phyloP scores from a whole-genome alignment of 2,329 filamentous ascomycete genomes.

The Xylaria sp. region DNA sequence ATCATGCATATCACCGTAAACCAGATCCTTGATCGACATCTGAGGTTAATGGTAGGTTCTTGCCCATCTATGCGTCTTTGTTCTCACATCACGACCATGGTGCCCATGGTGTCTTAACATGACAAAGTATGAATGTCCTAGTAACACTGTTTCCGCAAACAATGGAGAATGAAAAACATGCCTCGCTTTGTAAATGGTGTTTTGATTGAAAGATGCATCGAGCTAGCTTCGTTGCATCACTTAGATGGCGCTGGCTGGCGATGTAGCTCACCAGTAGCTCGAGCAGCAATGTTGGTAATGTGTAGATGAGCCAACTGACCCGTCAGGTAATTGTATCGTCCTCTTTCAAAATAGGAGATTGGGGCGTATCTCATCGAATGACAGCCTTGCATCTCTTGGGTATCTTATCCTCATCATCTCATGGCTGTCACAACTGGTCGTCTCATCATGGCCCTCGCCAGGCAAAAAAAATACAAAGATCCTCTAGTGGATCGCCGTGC shows the following conservation, averaged over 20 bases:
- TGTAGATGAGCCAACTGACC: slow-evolving; percentile 6
- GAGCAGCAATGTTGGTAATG: slow-evolving; percentile 14
- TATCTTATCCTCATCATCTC: slow-evolving; percentile 31
- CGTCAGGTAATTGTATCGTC: not conserved
- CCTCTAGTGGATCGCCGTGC: slow-evolving; percentile 33
- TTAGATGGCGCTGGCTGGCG: slow-evolving; percentile 15
- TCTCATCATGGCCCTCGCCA: slow-evolving; percentile 17
- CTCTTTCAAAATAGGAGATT: slow-evolving; percentile 9
- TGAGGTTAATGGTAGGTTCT: not conserved
- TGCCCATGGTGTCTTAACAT: slow-evolving; percentile 34
- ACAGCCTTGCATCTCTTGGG: slow-evolving; percentile 20
- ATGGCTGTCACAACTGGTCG: slow-evolving; percentile 22
- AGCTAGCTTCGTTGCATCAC: slow-evolving; percentile 36
- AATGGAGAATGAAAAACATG: slow-evolving; percentile 38
- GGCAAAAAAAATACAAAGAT: slow-evolving; percentile 29
- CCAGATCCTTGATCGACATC: not conserved
- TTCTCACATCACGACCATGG: slow-evolving; percentile 29
- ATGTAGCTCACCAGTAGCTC: slow-evolving; percentile 8
- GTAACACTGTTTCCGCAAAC: slow-evolving; percentile 44
- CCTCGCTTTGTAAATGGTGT: slow-evolving; percentile 39
- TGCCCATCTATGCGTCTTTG: slow-evolving; percentile 37
- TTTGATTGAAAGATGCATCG: slow-evolving; percentile 39
- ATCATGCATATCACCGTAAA: not conserved
- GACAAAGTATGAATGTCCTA: slow-evolving; percentile 42
- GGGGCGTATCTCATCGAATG: slow-evolving; percentile 5